Base-by-base conservation (phyloP, 208 protist genomes). In the Strigomonas galati region DNA sequence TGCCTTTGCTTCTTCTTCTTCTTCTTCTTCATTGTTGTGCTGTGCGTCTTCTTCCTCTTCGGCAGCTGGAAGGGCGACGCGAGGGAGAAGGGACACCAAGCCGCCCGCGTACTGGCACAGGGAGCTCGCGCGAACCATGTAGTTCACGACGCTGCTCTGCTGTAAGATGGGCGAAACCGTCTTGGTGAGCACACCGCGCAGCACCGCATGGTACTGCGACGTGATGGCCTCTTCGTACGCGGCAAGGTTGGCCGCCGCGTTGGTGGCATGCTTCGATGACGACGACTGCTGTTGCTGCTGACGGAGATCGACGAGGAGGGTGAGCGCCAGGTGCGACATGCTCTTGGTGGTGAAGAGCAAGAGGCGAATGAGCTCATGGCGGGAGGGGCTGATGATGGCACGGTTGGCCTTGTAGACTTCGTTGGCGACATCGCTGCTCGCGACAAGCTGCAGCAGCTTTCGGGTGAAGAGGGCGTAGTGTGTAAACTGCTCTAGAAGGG, bases 51-150 rank as follows among this genome's bases (percentile, higher is more conserved):
- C 53, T 35, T 54, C 48, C 26, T 48, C 1, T 37, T 31, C 40
- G 35, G 68, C 63, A 52, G 58, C 67, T 30, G 43, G 15, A 3
- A 17, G 5, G 59, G 52, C 35, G 43, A 31, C 7, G n/a, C 58
- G 60, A 15, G 85, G 87, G 46, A 93, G 78, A 4, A 90, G 74
- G 17, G 78, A 79, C 32, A 91, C 67, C 67, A 82, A 76, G 17
- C 83, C 91, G 24, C 87, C 91, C 52, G 89, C 69, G 59, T 89
- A 84, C 79, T 96, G 87, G 53, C 91, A 62, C 53, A 96, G 71
- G 4, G 91, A 90, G n/a, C 84, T 68, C 26, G 77, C 85, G 61
- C 91, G 87, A 56, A 96, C 91, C 72, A 93, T 83, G 67, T 93
- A 92, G 71, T 89, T 91, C 21, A 74, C 72, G 17, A 94, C 65